Percentiles rank a stretch among this genome's conserved stretches.
Conservation (phyloP, 495 filamentous ascomycete species). For the Pyronema domesticum region DNA sequence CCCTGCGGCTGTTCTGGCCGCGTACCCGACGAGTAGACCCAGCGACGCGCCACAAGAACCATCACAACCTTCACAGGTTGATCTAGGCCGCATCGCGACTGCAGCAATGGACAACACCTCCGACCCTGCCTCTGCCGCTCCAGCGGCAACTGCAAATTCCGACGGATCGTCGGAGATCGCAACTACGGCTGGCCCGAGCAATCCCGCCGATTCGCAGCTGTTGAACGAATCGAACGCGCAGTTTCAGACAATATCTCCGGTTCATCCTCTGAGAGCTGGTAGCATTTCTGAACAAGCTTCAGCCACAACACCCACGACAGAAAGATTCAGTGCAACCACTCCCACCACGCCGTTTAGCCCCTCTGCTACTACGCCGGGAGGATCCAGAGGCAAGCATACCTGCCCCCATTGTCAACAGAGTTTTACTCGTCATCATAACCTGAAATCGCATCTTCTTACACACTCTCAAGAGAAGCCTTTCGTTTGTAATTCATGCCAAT, state of each 20-base stretch:
- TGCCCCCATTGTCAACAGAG: conserved; percentile 91
- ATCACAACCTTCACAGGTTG: neutral
- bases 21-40: conserved; percentile 1
- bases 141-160: conserved; percentile 3
- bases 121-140: conserved; percentile 6
- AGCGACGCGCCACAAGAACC: neutral
- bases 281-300: conserved; percentile 4
- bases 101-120: conserved; percentile 22
- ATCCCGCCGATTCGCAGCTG: conserved; percentile 14
- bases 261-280: neutral
- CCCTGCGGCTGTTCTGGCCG: conserved; percentile 5
- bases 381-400: conserved; percentile 49
- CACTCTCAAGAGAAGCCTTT: conserved; percentile 98
- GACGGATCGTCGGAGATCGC: conserved; percentile 4
- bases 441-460: conserved; percentile 96
- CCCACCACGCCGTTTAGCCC: conserved; percentile 22
- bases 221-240: conserved; percentile 2
- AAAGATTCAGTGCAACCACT: conserved; percentile 18
- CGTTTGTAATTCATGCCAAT: conserved; percentile 70
- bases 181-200: conserved; percentile 12
- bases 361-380: conserved; percentile 12
- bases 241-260: neutral
- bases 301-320: conserved; percentile 19
- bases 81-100: conserved; percentile 15
- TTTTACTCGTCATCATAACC: conserved; percentile 93